Evolutionary conservation across 257 asterid genomes (phyloP).

Genomic region (Rhazya stricta): DNA sequence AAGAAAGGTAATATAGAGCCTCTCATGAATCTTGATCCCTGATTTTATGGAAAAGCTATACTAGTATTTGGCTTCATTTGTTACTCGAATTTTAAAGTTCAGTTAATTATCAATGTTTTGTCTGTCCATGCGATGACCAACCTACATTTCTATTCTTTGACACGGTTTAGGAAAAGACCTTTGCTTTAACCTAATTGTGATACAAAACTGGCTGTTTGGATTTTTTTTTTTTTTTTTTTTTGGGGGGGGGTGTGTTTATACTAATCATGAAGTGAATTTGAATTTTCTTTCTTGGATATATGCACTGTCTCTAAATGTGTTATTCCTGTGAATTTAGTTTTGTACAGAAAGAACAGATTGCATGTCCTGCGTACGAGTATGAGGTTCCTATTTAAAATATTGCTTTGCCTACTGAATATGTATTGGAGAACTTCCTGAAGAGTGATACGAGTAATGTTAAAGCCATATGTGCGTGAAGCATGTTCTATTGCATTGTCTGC

Average conservation of each 20-base stretch:
- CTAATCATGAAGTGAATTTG: too few relatives aligned
- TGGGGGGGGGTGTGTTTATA: too few relatives aligned
- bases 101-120: background rate
- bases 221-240: too few relatives aligned
- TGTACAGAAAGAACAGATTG: background rate
- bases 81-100: background rate
- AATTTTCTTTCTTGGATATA: background rate
- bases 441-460: background rate
- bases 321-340: background rate
- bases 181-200: background rate
- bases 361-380: background rate
- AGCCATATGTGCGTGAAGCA: background rate
- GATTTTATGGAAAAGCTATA: background rate
- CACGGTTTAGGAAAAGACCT: background rate
- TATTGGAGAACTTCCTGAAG: background rate
- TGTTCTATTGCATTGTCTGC: background rate
- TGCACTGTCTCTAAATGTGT: background rate
- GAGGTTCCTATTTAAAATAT: background rate
- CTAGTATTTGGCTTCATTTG: background rate
- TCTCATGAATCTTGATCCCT: background rate
- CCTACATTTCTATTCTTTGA: background rate
- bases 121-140: too few relatives aligned
- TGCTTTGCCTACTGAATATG: background rate
- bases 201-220: background rate
- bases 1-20: conserved; percentile 68